Evolutionary conservation across 2,329 filamentous ascomycete species (phyloP).

Genomic region (Calonectria crousiana): DNA sequence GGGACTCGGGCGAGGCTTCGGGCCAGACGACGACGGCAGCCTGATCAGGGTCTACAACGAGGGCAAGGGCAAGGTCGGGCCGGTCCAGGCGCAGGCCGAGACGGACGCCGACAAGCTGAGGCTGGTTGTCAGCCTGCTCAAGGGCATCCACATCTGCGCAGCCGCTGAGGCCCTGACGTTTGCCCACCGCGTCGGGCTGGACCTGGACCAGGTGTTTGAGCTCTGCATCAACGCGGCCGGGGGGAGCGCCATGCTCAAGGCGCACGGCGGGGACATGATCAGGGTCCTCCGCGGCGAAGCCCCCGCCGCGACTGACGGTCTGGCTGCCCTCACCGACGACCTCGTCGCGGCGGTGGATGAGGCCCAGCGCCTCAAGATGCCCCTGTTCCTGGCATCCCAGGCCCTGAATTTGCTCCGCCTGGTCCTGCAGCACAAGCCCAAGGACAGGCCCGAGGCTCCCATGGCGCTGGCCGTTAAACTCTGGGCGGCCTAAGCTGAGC

Average conservation of each 20-base stretch:
- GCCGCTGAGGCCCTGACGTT: constrained; percentile 31
- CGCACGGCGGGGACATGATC: constrained; percentile 21
- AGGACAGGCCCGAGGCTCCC: constrained; percentile 17
- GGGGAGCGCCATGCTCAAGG: constrained; percentile 24
- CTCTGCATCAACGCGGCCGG: constrained; percentile 32
- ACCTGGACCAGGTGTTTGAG: constrained; percentile 31
- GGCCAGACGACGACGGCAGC: constrained; percentile 26
- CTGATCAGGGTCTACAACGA: constrained; percentile 27
- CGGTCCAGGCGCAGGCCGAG: not conserved
- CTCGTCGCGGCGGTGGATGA: constrained; percentile 26
- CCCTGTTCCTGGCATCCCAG: constrained; percentile 25
- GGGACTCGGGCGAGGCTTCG: constrained; percentile 67
- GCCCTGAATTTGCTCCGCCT: constrained; percentile 25
- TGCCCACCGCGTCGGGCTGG: constrained; percentile 29
- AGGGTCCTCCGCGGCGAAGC: constrained; percentile 15
- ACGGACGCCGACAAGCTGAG: constrained; percentile 10
- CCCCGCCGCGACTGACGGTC: not conserved
- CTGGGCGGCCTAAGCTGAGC: constrained; percentile 15
- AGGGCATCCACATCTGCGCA: constrained; percentile 30
- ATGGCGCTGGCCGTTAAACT: constrained; percentile 25
- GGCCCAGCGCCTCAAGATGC: constrained; percentile 27
- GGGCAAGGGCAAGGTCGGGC: constrained; percentile 11
- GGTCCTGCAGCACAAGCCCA: constrained; percentile 25
- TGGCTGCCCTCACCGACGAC: constrained; percentile 2
- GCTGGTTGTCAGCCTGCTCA: constrained; percentile 25